Base-by-base conservation (phyloP, 2,329 filamentous ascomycete genomes). In the Blastomyces emzantsi region DNA sequence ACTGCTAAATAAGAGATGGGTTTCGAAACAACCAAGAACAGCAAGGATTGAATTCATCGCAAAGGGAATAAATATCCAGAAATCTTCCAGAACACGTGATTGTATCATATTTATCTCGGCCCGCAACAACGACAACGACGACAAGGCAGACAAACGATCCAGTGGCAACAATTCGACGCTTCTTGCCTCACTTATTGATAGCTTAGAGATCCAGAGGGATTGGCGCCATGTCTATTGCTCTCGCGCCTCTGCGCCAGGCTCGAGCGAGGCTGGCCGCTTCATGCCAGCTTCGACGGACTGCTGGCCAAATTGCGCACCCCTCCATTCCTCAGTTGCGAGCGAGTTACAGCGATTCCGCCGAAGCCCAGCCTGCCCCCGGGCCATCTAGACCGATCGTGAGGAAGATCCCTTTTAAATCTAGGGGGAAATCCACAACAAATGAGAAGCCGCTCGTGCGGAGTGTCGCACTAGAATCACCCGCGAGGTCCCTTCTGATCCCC, bases 201-300 rank as follows among this genome's bases (percentile, higher is more conserved):
- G 11, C 39, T 43, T 58, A 22, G 19, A 43, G 15, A 22, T 3
- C 11, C 2, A n/a, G 33, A 13, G 25, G 28, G 56, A 58, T 59
- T 36, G 33, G 13, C 47, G 22, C 30, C 36, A 62, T 62, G 60
- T 55, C 51, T 25, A 36, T 41, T 55, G 47, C 36, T 43, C 60
- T 51, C n/a, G 17, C 25, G 7, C 25, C 60, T 25, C 60, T 62
- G 43, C 60, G 49, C 60, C 60, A 41, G 28, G 60, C 49, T 55
- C 49, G 45, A 17, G 17, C 39, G 30, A 62, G n/a, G n/a, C 51
- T 63, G 28, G 64, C 41, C 13, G 22, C 39, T 30, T 13, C 59
- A 52, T 41, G 17, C 25, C 43, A 45, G 17, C 45, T 61, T 39
- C 33, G 39, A 22, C 33, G 39, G 36, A 28, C 36, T 11, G 25